These are phyloP conservation scores for Saccharomycopsis microspora DNA, from an alignment of 805 yeast species.

Conservation along the genomic window DNA sequence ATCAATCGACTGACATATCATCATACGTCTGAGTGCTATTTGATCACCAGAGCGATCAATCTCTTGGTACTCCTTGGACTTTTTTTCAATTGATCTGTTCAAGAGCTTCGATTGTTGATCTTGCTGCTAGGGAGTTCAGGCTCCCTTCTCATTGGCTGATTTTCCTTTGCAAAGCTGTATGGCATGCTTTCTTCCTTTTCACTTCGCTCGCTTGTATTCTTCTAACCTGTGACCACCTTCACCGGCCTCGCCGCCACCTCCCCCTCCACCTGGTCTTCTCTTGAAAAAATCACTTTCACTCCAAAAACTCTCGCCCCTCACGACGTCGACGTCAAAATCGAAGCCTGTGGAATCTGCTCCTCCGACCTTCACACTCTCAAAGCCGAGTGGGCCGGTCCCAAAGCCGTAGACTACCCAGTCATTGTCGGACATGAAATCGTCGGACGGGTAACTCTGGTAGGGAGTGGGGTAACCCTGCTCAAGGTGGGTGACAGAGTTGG, in stretches of 20 bases:
- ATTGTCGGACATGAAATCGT: constrained; percentile 57
- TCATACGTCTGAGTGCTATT: too few species aligned
- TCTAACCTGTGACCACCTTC: constrained; percentile 24
- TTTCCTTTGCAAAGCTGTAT: too few species aligned
- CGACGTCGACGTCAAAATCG: constrained; percentile 47
- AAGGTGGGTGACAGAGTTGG: constrained; percentile 71
- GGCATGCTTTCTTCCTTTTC: too few species aligned
- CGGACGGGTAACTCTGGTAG: constrained; percentile 48
- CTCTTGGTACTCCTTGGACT: too few species aligned
- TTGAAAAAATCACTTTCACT: constrained; percentile 36
- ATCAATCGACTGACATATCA: too few species aligned
- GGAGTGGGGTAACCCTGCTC: constrained; percentile 36
- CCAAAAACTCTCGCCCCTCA: constrained; percentile 33
- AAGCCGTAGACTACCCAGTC: constrained; percentile 20
- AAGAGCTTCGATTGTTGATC: too few species aligned
- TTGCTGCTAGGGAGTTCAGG: too few species aligned
- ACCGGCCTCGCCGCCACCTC: constrained; percentile 48
- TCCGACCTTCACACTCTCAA: constrained; percentile 42
- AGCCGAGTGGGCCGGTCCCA: constrained; percentile 33
- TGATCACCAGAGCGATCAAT: too few species aligned
- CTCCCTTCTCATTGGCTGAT: too few species aligned
- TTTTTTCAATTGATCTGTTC: too few species aligned
- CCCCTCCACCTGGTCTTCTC: constrained; percentile 42
- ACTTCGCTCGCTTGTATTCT: too few species aligned
- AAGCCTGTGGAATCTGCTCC: constrained; percentile 58